phyloP scores from a whole-genome alignment of 1,139 yeast species.

The Suhomyces chickasaworum region DNA sequence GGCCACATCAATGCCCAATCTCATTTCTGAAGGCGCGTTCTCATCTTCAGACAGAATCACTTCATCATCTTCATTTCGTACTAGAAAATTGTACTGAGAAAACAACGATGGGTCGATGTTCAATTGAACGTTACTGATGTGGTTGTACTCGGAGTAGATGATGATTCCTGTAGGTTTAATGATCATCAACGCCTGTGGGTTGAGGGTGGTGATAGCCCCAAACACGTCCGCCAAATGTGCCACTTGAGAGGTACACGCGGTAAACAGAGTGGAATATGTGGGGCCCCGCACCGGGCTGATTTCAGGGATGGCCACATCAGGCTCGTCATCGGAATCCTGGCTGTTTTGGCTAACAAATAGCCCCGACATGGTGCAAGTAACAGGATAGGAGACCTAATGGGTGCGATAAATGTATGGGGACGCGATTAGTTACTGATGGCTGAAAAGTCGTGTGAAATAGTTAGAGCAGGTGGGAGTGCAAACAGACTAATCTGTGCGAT shows the following conservation, averaged over 20 bases:
- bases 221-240: constrained; percentile 43
- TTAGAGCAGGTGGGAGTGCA: no score
- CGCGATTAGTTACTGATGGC: not conserved
- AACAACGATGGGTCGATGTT: constrained; percentile 43
- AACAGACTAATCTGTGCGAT: no score
- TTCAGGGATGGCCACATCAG: constrained; percentile 3
- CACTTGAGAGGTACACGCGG: constrained; percentile 44
- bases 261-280: constrained; percentile 21
- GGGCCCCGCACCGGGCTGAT: not conserved
- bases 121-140: constrained; percentile 38
- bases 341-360: constrained; percentile 14
- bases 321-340: constrained; percentile 5
- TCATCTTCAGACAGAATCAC: constrained; percentile 8
- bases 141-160: constrained; percentile 41
- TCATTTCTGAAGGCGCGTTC: constrained; percentile 23
- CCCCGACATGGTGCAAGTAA: constrained; percentile 7
- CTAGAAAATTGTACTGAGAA: constrained; percentile 28
- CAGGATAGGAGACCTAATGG: constrained; percentile 4
- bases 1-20: constrained; percentile 42
- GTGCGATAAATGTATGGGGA: not conserved
- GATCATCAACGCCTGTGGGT: constrained; percentile 39
- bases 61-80: constrained; percentile 15
- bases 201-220: constrained; percentile 35
- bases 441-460: no score
- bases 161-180: constrained; percentile 36